Evolutionary conservation across 345 rosid genomes (phyloP).

Genomic region (Rhodamnia rubescens): DNA sequence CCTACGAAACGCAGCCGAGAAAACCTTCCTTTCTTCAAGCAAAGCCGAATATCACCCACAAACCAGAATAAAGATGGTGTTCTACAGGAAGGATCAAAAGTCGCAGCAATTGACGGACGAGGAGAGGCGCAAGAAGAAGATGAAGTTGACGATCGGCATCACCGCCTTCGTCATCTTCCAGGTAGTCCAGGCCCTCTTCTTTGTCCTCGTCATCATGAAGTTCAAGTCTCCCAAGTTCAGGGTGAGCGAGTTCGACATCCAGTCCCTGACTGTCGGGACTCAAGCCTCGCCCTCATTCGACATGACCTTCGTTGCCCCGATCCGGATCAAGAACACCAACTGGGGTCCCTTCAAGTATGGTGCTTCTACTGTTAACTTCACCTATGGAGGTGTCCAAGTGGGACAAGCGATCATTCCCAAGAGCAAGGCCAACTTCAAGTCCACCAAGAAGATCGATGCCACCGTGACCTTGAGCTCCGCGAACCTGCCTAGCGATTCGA

Average conservation of each 20-base stretch:
- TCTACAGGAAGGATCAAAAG: not conserved
- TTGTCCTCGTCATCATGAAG: conserved; percentile 2
- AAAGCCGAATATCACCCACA: not conserved
- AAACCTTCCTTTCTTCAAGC: conserved; percentile 1
- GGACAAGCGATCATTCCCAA: conserved; percentile 1
- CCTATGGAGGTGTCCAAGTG: not conserved
- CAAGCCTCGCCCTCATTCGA: conserved; percentile 1
- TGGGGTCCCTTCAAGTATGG: conserved; percentile 10
- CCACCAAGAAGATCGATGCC: conserved; percentile 4
- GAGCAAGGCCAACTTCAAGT: conserved; percentile 6
- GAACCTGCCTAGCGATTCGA: not conserved
- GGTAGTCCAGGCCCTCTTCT: not conserved
- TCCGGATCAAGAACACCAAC: conserved; percentile 13
- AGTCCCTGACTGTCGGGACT: not conserved
- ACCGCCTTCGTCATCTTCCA: conserved; percentile 7
- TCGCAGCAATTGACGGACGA: not conserved
- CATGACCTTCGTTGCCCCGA: not conserved
- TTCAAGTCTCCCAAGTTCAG: conserved; percentile 11
- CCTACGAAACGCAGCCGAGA: not conserved
- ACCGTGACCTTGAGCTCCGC: not conserved
- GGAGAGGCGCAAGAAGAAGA: conserved; percentile 4
- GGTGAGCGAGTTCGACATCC: not conserved
- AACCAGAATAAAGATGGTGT: not conserved
- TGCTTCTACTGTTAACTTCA: not conserved
- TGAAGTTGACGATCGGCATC: not conserved